phyloP scores from a whole-genome alignment of 768 basidiomycete species.

The Gymnopilus junonius region DNA sequence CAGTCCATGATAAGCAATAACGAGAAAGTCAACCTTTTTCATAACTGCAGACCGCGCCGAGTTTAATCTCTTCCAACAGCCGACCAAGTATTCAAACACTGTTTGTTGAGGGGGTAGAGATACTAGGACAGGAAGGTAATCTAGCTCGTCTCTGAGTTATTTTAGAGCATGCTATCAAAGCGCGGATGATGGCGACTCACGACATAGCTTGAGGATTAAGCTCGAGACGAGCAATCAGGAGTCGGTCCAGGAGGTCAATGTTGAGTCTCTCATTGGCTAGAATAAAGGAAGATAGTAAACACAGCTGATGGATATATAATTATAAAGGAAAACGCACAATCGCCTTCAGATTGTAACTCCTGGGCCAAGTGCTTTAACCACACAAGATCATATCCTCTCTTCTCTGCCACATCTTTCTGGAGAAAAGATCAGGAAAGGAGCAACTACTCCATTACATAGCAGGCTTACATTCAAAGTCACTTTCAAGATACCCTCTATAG shows the following conservation, averaged over 20 bases:
- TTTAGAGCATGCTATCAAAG: background rate
- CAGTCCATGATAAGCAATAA: background rate
- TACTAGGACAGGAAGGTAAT: constrained; percentile 72
- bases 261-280: constrained; percentile 48
- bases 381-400: constrained; percentile 67
- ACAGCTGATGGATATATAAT: constrained; percentile 5
- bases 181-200: constrained; percentile 43
- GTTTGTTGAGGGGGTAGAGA: constrained; percentile 81
- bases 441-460: background rate
- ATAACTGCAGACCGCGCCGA: constrained; percentile 51
- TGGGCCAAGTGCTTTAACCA: constrained; percentile 81
- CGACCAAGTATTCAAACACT: constrained; percentile 86
- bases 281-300: constrained; percentile 8
- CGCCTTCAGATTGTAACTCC: constrained; percentile 69
- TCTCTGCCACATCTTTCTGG: constrained; percentile 63
- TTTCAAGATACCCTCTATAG: constrained; percentile 68
- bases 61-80: constrained; percentile 91
- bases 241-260: constrained; percentile 69
- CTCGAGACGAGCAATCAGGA: constrained; percentile 85
- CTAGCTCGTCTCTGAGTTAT: constrained; percentile 66
- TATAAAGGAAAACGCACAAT: constrained; percentile 39
- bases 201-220: constrained; percentile 73
- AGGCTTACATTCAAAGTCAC: constrained; percentile 78
- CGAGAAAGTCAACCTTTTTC: constrained; percentile 56
- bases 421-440: constrained; percentile 6